Conservation (phyloP, 345 rosid species). For the Arabidopsis suecica region DNA sequence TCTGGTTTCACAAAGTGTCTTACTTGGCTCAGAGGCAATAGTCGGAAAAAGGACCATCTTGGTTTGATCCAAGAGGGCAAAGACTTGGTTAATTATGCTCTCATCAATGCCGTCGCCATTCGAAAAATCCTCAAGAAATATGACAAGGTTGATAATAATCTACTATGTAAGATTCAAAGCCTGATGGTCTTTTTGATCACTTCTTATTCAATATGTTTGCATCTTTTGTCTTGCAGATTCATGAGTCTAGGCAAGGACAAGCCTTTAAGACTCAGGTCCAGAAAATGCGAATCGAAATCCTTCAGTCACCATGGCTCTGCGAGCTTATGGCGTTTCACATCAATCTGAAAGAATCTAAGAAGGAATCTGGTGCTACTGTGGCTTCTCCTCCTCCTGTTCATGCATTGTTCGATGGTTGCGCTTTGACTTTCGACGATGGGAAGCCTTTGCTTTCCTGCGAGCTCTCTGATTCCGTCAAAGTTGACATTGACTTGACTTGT, state of each 20-base stretch:
- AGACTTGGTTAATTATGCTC: conserved; percentile 84
- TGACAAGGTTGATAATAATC: conserved; percentile 63
- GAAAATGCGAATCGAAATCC: conserved; percentile 86
- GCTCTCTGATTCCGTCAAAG: conserved; percentile 77
- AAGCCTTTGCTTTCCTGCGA: conserved; percentile 82
- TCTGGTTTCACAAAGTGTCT: conserved; percentile 74
- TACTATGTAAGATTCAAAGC: not conserved
- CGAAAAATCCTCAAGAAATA: conserved; percentile 93
- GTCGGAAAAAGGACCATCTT: conserved; percentile 51
- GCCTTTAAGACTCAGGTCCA: conserved; percentile 85
- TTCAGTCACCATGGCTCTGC: conserved; percentile 93
- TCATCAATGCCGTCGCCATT: conserved; percentile 81
- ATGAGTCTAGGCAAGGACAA: conserved; percentile 92
- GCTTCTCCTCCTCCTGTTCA: conserved; percentile 42
- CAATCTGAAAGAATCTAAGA: conserved; percentile 68
- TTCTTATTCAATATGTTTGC: conserved; percentile 21
- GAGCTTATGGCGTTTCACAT: conserved; percentile 94
- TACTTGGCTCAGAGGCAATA: conserved; percentile 72
- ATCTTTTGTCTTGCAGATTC: conserved; percentile 61
- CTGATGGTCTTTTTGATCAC: not conserved
- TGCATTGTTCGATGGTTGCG: conserved; percentile 71
- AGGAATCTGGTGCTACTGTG: conserved; percentile 40
- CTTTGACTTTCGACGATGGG: conserved; percentile 60
- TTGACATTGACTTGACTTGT: conserved; percentile 87
- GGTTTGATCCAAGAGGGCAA: conserved; percentile 80